Percentiles rank a stretch among this genome's conserved stretches.
phyloP scores from a whole-genome alignment of 208 protist genomes.

The Wallacemonas collosoma region DNA sequence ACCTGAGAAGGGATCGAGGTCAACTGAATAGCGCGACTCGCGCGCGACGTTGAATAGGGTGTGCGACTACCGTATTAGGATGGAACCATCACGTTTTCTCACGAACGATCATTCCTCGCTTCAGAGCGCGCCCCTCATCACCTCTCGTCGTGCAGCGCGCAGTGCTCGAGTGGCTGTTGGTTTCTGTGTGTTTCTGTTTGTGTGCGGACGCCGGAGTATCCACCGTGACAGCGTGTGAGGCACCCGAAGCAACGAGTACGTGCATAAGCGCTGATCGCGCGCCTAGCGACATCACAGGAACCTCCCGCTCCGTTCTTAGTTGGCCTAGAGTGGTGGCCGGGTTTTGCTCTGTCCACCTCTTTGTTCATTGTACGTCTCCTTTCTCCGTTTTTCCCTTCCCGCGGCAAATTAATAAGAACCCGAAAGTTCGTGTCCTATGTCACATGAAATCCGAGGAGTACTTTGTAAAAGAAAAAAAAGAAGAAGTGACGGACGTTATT shows the following conservation, averaged over 20 bases:
- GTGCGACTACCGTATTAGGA: neutral
- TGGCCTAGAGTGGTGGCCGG: too few species aligned
- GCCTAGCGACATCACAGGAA: too few species aligned
- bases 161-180: neutral
- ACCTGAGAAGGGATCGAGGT: too few species aligned
- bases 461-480: constrained; percentile 6
- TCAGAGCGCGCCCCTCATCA: neutral
- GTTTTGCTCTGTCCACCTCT: neutral
- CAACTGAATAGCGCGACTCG: too few species aligned
- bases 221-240: too few species aligned
- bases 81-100: neutral
- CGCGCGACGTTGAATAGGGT: neutral
- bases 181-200: neutral
- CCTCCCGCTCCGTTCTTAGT: too few species aligned
- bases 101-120: neutral
- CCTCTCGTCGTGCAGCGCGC: too few species aligned
- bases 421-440: too few species aligned
- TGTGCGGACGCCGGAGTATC: too few species aligned
- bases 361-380: constrained; percentile 14
- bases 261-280: too few species aligned
- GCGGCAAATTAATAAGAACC: neutral
- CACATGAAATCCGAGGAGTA: too few species aligned
- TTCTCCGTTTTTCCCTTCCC: constrained; percentile 7
- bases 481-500: neutral
- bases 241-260: too few species aligned